Percentiles rank a stretch among this genome's conserved stretches.
Evolutionary conservation across 306 rosid species (phyloP).

Genomic region (Argentina anserina): DNA sequence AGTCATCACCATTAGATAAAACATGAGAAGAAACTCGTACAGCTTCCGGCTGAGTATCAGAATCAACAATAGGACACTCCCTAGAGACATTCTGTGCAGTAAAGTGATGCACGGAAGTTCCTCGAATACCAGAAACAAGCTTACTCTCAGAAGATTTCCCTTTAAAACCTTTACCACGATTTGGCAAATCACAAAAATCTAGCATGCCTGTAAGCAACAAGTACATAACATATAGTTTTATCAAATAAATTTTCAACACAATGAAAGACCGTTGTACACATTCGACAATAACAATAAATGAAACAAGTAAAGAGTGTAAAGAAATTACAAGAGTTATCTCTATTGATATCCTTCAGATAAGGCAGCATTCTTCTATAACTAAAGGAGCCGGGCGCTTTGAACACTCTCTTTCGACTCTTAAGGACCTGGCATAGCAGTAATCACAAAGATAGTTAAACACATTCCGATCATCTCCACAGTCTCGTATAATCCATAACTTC

Average conservation of each 20-base stretch:
- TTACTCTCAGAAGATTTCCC: constrained; percentile 5
- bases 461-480: neutral
- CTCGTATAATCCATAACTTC: neutral
- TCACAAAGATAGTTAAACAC: neutral
- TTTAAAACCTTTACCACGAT: constrained; percentile 18
- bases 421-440: constrained; percentile 38
- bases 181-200: constrained; percentile 13
- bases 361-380: constrained; percentile 70
- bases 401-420: constrained; percentile 53
- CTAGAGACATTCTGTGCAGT: neutral
- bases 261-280: neutral
- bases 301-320: constrained; percentile 1
- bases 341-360: constrained; percentile 35
- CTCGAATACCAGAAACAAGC: constrained; percentile 9
- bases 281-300: neutral
- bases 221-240: constrained; percentile 19
- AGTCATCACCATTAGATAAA: constrained; percentile 22
- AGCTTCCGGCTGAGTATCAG: constrained; percentile 10
- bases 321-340: constrained; percentile 36
- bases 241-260: neutral
- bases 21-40: constrained; percentile 28
- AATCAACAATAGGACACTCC: constrained; percentile 25
- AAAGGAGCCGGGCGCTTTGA: constrained; percentile 66
- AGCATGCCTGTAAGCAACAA: constrained; percentile 28
- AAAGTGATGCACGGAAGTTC: neutral